Evolutionary conservation across 805 yeast species (phyloP), one percentile per base, ranked within the genome.

Genomic region (Yarrowia alimentaria): DNA sequence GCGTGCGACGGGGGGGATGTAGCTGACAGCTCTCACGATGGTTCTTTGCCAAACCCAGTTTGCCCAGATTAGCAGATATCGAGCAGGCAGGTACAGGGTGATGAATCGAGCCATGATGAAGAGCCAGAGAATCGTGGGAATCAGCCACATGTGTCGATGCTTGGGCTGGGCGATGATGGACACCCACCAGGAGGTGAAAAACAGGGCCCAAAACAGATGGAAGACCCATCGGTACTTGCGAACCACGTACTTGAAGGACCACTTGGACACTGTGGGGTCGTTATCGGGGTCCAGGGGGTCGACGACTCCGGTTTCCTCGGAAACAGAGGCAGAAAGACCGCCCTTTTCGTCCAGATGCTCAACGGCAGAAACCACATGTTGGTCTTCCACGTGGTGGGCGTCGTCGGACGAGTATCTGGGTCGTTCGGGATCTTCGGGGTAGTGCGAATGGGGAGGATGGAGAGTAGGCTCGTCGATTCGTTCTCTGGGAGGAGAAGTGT

Each of bases 121-220:
- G 32, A 72, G 68, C 74, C 76, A 78, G 37, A 78, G 57, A 16
- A 78, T 62, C 3, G 82, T 77, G 14, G 82, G 83, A 54, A 78
- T 75, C 58, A 78, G 71, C 83, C 83, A 78, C 53, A 70, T 57
- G 55, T 64, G 75, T 51, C 81, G 66, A 37, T 73, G 73, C 54
- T 72, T 69, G 6, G 71, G 59, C 60, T 77, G 82, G 45, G 73
- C 74, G 21, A 78, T 50, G 53, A 78, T 76, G 12, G 79, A 72
- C 34, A 78, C 60, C 82, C 82, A 78, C 78, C 78, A 75, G 9
- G 75, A 65, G n/a, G 79, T 75, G 66, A 75, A 74, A 54, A 75
- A 61, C 55, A 62, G 24, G 53, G 73, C 64, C 55, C 60, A 48
- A 59, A 65, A 57, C 8, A 67, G 38, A 49, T 58, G 63, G 17